Conservation (phyloP, 305 asterid genomes). For the Fraxinus greggii region DNA sequence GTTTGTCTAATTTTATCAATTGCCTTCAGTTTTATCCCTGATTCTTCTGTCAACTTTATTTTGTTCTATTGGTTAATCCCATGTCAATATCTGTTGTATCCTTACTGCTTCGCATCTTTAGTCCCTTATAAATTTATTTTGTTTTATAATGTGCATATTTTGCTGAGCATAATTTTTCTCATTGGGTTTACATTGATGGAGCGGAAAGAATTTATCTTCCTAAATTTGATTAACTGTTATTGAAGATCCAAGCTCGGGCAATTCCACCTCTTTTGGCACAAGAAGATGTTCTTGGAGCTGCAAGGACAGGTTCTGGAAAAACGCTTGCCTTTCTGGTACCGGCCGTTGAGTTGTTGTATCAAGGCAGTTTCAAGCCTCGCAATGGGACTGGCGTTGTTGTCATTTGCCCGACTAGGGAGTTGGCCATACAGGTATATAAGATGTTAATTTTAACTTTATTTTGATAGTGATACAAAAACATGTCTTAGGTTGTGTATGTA, state of each 20-base stretch:
- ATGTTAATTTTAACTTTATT: neutral
- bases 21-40: neutral
- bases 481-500: neutral
- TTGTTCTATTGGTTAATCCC: neutral
- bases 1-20: neutral
- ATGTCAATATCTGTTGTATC: neutral
- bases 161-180: neutral
- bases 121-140: neutral
- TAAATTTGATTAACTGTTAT: constrained; percentile 6
- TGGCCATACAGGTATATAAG: constrained; percentile 73
- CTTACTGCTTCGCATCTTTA: neutral
- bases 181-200: neutral
- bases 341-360: constrained; percentile 71
- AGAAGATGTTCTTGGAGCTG: constrained; percentile 95
- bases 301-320: constrained; percentile 97
- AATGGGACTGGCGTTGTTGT: constrained; percentile 88
- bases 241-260: constrained; percentile 84
- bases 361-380: constrained; percentile 56
- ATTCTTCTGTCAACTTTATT: neutral
- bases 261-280: constrained; percentile 85
- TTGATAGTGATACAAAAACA: neutral
- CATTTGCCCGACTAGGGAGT: constrained; percentile 95
- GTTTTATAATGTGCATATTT: neutral
- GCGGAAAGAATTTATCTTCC: neutral
- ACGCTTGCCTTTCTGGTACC: constrained; percentile 90